These are phyloP conservation scores for Amphichorda felina DNA, from an alignment of 2,329 filamentous ascomycete species.

Conservation along the genomic window DNA sequence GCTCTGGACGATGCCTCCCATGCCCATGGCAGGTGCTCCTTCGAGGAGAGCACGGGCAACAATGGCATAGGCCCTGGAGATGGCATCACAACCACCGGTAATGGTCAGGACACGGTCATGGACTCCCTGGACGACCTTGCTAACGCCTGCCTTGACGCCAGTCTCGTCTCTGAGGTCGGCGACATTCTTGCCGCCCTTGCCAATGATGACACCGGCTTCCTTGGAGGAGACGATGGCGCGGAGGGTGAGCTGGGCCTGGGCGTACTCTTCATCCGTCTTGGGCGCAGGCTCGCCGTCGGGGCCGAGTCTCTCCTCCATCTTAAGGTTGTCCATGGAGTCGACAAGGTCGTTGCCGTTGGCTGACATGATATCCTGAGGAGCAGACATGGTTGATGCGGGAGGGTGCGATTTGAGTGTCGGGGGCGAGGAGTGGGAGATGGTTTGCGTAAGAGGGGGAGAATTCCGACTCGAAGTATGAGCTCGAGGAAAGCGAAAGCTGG, in stretches of 20 bases:
- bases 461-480: no score
- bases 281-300: slow-evolving; percentile 69
- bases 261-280: slow-evolving; percentile 96
- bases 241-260: slow-evolving; percentile 80
- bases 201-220: slow-evolving; percentile 97
- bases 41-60: slow-evolving; percentile 87
- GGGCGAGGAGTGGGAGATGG: background rate
- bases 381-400: slow-evolving; percentile 40
- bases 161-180: slow-evolving; percentile 95
- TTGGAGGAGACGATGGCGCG: slow-evolving; percentile 98
- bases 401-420: background rate
- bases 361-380: slow-evolving; percentile 43
- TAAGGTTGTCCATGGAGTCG: slow-evolving; percentile 53
- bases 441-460: background rate
- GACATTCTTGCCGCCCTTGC: slow-evolving; percentile 97
- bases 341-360: slow-evolving; percentile 48
- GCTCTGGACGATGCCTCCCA: slow-evolving; percentile 79
- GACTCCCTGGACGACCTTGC: slow-evolving; percentile 96
- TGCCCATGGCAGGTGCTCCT: slow-evolving; percentile 87
- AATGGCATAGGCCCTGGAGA: slow-evolving; percentile 85
- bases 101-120: slow-evolving; percentile 96
- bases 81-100: slow-evolving; percentile 77
- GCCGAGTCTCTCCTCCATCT: slow-evolving; percentile 53
- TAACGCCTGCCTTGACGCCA: slow-evolving; percentile 93
- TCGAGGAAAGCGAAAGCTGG: no score